Evolutionary conservation across 2,329 filamentous ascomycete genomes (phyloP).

Genomic region (Didymella sp.): DNA sequence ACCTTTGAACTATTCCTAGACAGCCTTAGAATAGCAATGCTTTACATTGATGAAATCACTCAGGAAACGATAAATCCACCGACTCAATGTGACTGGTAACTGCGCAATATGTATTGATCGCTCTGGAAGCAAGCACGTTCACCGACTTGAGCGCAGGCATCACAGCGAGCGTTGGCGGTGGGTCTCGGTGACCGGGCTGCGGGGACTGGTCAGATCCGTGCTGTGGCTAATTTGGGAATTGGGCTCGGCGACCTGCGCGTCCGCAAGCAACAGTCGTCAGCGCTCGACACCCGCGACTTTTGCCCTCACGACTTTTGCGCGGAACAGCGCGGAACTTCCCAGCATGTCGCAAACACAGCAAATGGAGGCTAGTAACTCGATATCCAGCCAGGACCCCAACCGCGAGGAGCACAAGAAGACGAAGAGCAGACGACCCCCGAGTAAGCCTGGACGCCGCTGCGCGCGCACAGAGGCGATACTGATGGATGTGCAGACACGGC

Average conservation of each 20-base stretch:
- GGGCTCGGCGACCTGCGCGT: conserved; percentile 25
- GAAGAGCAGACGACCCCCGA: conserved; percentile 90
- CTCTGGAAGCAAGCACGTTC: neutral
- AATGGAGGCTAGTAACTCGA: conserved; percentile 53
- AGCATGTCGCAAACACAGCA: conserved; percentile 56
- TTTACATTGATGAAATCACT: neutral
- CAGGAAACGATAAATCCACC: neutral
- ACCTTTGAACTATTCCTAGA: conserved; percentile 14
- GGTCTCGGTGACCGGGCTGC: conserved; percentile 22
- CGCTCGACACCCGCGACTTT: conserved; percentile 24
- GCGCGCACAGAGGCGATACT: conserved; percentile 25
- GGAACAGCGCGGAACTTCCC: conserved; percentile 41
- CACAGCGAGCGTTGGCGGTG: conserved; percentile 11
- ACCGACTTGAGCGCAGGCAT: neutral
- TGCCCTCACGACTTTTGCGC: conserved; percentile 29
- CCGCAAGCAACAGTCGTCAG: conserved; percentile 19
- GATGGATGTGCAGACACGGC: conserved; percentile 74
- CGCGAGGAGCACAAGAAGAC: conserved; percentile 64
- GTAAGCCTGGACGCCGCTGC: conserved; percentile 58
- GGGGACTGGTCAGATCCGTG: conserved; percentile 25
- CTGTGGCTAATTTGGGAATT: conserved; percentile 35
- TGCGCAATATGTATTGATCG: neutral
- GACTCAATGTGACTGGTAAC: neutral
- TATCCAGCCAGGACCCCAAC: conserved; percentile 53
- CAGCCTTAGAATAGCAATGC: conserved; percentile 16